phyloP scores from a whole-genome alignment of 108 stramenopile genomes.

The Schizochytrium sp. region DNA sequence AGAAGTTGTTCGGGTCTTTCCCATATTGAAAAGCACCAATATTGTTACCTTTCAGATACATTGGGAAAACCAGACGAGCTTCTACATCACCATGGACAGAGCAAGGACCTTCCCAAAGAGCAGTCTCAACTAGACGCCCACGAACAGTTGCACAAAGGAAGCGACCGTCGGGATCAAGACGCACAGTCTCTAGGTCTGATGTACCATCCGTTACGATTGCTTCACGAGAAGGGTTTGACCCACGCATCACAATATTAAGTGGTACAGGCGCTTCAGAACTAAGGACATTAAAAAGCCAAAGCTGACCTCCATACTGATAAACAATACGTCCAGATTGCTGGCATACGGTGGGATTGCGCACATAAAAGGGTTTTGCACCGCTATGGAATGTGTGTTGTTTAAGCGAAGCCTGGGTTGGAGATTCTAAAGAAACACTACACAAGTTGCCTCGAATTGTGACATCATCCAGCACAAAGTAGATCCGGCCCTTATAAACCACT shows the following conservation, averaged over 20 bases:
- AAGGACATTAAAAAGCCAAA: background rate
- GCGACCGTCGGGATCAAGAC: conserved; percentile 22
- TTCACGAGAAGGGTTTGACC: background rate
- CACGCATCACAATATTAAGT: background rate
- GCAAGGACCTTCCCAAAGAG: conserved; percentile 44
- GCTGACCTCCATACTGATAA: background rate
- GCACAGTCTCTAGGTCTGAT: background rate
- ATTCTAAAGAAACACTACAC: background rate
- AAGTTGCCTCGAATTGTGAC: background rate
- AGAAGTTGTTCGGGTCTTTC: background rate
- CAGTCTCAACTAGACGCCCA: conserved; percentile 17
- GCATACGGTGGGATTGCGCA: conserved; percentile 37
- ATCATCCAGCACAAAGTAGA: background rate
- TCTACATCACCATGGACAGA: background rate
- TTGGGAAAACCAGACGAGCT: background rate
- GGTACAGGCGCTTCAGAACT: background rate
- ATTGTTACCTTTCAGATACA: background rate
- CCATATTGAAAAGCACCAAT: conserved; percentile 16
- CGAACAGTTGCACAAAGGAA: conserved; percentile 27
- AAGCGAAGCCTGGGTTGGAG: background rate
- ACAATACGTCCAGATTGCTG: background rate
- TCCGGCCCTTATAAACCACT: background rate
- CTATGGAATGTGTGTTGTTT: background rate
- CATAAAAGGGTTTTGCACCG: conserved; percentile 1
- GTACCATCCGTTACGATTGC: conserved; percentile 4